Evolutionary conservation across 2,329 filamentous ascomycete genomes (phyloP).

Genomic region (Phialophora tarda): DNA sequence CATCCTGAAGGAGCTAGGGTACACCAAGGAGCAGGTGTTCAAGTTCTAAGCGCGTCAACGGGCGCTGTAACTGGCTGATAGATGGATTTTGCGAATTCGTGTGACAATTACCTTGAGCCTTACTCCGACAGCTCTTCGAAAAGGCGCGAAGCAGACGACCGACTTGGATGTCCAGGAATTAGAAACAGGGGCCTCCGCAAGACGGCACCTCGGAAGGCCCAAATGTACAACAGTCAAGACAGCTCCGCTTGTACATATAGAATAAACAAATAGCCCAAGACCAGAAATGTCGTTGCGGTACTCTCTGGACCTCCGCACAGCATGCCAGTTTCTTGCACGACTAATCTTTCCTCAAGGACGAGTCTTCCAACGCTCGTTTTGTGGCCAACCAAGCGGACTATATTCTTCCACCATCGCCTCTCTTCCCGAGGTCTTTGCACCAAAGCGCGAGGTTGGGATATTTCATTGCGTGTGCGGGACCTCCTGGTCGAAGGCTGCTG

Average conservation of each 20-base stretch:
- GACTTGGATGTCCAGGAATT: neutral
- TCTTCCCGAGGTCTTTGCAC: neutral
- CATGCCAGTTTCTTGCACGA: neutral
- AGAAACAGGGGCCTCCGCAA: neutral
- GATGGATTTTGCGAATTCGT: neutral
- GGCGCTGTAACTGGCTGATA: neutral
- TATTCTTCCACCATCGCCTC: neutral
- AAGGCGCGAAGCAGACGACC: neutral
- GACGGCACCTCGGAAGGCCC: neutral
- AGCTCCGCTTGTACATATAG: slow-evolving; percentile 5
- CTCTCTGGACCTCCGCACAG: neutral
- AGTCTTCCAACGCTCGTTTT: neutral
- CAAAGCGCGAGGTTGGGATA: neutral
- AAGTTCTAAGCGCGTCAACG: slow-evolving; percentile 73
- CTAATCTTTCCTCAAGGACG: neutral
- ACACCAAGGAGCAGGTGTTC: slow-evolving; percentile 87
- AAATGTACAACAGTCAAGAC: slow-evolving; percentile 2
- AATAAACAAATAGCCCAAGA: neutral
- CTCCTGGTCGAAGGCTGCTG: neutral
- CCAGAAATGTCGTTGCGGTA: neutral
- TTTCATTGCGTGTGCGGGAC: neutral
- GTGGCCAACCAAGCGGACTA: neutral
- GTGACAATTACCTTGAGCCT: neutral
- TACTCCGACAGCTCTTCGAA: neutral
- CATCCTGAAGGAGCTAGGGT: slow-evolving; percentile 81